Percentiles rank a stretch among this genome's conserved stretches.
Conservation (phyloP, 2,329 filamentous ascomycete genomes). For the Penicillium thymicola region DNA sequence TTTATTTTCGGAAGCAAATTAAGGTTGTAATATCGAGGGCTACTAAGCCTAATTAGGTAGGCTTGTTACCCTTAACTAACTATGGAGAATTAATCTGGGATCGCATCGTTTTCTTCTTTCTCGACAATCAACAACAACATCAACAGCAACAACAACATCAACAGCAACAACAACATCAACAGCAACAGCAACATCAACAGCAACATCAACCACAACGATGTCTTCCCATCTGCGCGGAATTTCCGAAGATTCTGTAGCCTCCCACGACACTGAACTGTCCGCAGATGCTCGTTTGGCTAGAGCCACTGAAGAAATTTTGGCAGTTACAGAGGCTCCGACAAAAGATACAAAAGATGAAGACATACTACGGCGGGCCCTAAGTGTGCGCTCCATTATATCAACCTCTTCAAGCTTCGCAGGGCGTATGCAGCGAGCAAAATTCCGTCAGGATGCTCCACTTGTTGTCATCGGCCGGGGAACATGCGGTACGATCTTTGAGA, state of each 20-base stretch:
- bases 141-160: too few species aligned
- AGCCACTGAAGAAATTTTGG: background rate
- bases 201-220: background rate
- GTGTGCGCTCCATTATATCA: background rate
- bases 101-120: too few species aligned
- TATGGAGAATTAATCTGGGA: too few species aligned
- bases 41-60: too few species aligned
- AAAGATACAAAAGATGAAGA: background rate
- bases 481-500: background rate
- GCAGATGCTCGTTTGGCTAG: background rate
- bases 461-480: background rate
- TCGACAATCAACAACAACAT: too few species aligned
- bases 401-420: background rate
- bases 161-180: too few species aligned
- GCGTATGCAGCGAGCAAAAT: background rate
- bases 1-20: too few species aligned
- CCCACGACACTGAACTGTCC: background rate
- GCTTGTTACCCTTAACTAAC: too few species aligned
- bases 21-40: too few species aligned
- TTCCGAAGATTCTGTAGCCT: background rate
- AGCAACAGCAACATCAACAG: too few species aligned
- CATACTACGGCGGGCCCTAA: background rate
- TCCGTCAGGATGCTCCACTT: background rate
- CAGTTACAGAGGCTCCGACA: background rate
- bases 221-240: background rate